Evolutionary conservation across 805 yeast genomes (phyloP).

Genomic region (Candida yuanshanica): DNA sequence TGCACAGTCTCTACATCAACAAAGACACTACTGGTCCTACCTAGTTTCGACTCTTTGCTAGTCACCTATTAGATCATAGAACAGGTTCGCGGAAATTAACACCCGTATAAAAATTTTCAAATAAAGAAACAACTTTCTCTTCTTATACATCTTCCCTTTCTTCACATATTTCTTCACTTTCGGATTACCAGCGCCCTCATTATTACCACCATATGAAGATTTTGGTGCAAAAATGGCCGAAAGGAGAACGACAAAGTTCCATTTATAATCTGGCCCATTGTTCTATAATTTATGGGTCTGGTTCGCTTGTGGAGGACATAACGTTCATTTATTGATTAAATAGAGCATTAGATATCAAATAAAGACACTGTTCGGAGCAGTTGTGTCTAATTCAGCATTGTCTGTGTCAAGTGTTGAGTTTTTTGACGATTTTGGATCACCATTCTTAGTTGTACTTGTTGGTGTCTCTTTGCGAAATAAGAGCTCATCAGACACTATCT

Average conservation of each 20-base stretch:
- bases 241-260: constrained; percentile 21
- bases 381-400: constrained; percentile 30
- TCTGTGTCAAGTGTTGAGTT: constrained; percentile 25
- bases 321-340: not conserved
- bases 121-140: not conserved
- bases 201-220: constrained; percentile 12
- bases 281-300: constrained; percentile 5
- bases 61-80: too few relatives aligned
- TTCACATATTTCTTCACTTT: constrained; percentile 25
- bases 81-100: not conserved
- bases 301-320: constrained; percentile 28
- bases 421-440: not conserved
- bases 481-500: constrained; percentile 42
- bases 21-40: too few relatives aligned
- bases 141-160: constrained; percentile 3
- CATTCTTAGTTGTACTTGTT: not conserved
- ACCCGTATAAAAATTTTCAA: not conserved
- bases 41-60: too few relatives aligned
- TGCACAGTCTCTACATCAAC: too few relatives aligned
- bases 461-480: constrained; percentile 13
- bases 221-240: constrained; percentile 26
- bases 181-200: constrained; percentile 28
- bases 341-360: constrained; percentile 11
- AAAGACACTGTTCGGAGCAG: constrained; percentile 30
- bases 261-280: constrained; percentile 23